Evolutionary conservation across 495 filamentous ascomycete genomes (phyloP), one percentile per base, ranked within the genome.

Genomic region (Trichoderma asperelloides): DNA sequence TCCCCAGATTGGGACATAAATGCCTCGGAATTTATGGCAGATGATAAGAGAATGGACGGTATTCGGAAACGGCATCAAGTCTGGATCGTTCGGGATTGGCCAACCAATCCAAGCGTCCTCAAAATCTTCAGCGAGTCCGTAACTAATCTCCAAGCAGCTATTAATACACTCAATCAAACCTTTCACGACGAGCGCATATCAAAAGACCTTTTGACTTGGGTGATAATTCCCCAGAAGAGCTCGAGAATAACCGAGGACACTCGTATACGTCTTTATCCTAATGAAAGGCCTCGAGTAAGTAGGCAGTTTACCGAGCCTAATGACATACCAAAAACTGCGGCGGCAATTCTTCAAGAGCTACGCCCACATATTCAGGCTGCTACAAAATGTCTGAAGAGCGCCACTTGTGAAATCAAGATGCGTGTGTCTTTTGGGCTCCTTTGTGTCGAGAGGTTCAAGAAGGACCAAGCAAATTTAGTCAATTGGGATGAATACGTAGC

Each of bases 401-500:
- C 27, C 11, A 28, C 5, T 12, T 60, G 25, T 16, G 25, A 60
- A 11, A 23, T 78, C 71, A 67, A 66, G 7, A 75, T 91, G 81
- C 79, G 84, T 25, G 78, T 88, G 3, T 77, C 81, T 40, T 82
- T 90, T 55, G 89, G 88, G 0, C 75, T 78, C 0, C 78, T 86
- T 33, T 69, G 81, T 9, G 74, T 90, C 16, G 74, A 75, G 11
- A 69, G 74, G 16, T 88, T 82, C 45, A 74, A 74, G 15, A 74
- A 76, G 25, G 75, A 68, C 15, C 75, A 76, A 40, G 9, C 0
- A 11, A n/a, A 49, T 0, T 68, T 71, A 9, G 82, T 83, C 64
- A 71, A 71, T 0, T 80, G 85, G 47, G 71, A 78, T 8, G 79
- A 88, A 12, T 86, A 90, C 39, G 66, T 71, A 40, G 70, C 71